These are phyloP conservation scores for Kregervanrija pseudodelftensis DNA, from an alignment of 805 yeast genomes.

Conservation along the genomic window DNA sequence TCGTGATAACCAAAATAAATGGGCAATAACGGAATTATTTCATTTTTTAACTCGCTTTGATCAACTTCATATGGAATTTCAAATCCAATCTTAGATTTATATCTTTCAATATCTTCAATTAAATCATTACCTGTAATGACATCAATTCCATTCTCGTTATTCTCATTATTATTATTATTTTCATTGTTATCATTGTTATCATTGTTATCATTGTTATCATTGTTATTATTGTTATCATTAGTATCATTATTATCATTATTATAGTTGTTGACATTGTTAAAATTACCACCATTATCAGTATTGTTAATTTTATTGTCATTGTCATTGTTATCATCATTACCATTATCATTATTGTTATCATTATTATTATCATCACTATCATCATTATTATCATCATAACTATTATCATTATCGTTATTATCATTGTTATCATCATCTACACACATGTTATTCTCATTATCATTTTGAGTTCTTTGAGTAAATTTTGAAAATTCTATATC, in stretches of 20 bases:
- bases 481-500: neutral
- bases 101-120: neutral
- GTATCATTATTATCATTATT: too few relatives aligned
- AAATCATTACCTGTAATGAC: neutral
- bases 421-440: neutral
- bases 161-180: neutral
- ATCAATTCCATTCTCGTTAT: conserved; percentile 1
- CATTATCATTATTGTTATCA: too few relatives aligned
- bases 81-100: neutral
- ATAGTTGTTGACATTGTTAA: neutral
- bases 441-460: neutral
- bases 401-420: neutral
- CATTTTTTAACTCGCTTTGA: neutral
- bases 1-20: conserved; percentile 11
- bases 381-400: too few relatives aligned
- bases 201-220: too few relatives aligned
- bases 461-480: too few relatives aligned
- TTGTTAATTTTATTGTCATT: neutral
- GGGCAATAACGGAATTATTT: conserved; percentile 12
- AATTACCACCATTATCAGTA: too few relatives aligned
- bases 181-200: neutral
- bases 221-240: too few relatives aligned
- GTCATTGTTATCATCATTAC: too few relatives aligned
- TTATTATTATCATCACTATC: too few relatives aligned
- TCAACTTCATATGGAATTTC: conserved; percentile 5